A percentile compares a stretch with the other conserved stretches of the same genome.
Evolutionary conservation across 2,329 filamentous ascomycete genomes (phyloP).

Genomic region (Fusarium sp.): DNA sequence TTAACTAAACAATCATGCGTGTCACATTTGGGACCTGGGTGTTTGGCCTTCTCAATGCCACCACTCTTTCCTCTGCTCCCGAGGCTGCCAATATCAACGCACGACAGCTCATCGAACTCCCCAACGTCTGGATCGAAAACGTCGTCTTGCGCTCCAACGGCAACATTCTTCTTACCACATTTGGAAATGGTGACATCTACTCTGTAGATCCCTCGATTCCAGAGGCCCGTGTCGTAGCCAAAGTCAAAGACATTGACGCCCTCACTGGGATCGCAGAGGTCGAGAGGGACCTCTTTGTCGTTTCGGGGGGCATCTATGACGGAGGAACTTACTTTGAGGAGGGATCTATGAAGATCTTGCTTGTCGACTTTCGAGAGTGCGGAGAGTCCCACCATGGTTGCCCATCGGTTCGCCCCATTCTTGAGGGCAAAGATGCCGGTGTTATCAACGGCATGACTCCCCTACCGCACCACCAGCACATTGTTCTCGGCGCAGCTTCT

Average conservation of each 20-base stretch:
- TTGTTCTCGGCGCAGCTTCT: constrained; percentile 17
- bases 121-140: constrained; percentile 12
- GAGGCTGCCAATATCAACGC: not conserved
- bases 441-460: constrained; percentile 1
- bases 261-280: not conserved
- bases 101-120: not conserved
- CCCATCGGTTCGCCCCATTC: not conserved
- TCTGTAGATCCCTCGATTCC: not conserved
- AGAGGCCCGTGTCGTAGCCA: not conserved
- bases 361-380: not conserved
- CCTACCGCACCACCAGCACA: not conserved
- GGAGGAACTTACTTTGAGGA: not conserved
- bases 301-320: not conserved
- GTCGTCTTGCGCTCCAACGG: constrained; percentile 4
- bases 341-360: not conserved
- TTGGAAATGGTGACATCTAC: not conserved
- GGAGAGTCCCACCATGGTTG: not conserved
- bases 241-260: not conserved
- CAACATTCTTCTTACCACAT: constrained; percentile 1
- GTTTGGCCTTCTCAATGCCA: not conserved
- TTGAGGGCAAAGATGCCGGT: not conserved
- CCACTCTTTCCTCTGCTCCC: not conserved
- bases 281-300: not conserved
- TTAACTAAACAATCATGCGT: no score
- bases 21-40: not conserved